phyloP scores from a whole-genome alignment of 345 rosid genomes.

The Eutrema japonicum region DNA sequence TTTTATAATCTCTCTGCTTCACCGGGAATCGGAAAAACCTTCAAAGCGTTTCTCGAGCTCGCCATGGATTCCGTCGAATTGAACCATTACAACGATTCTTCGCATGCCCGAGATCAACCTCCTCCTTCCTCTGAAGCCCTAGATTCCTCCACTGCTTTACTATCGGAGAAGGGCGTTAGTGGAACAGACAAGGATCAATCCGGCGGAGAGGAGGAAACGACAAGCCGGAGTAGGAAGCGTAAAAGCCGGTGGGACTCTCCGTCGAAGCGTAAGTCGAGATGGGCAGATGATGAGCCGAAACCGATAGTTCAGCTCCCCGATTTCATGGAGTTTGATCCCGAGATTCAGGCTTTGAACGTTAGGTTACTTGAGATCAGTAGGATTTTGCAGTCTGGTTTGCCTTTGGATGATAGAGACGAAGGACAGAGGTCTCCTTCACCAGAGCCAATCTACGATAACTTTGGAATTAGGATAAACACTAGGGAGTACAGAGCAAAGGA shows the following conservation, averaged over 20 bases:
- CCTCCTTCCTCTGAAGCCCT: not conserved
- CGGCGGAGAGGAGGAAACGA: conserved; percentile 87
- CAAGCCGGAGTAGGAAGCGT: conserved; percentile 60
- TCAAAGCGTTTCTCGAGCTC: too few relatives aligned
- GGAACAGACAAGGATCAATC: conserved; percentile 66
- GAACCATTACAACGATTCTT: too few relatives aligned
- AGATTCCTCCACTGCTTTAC: conserved; percentile 30
- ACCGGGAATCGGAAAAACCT: too few relatives aligned
- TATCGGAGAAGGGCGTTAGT: conserved; percentile 65
- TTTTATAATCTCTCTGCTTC: too few relatives aligned
- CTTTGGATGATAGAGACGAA: conserved; percentile 79
- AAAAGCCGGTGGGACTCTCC: conserved; percentile 85
- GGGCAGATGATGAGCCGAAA: conserved; percentile 94
- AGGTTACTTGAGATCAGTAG: conserved; percentile 79
- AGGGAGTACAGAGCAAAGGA: conserved; percentile 85
- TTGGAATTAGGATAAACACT: conserved; percentile 83
- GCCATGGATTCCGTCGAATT: too few relatives aligned
- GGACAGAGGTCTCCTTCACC: conserved; percentile 96
- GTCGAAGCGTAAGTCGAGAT: conserved; percentile 80
- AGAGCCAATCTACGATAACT: conserved; percentile 86
- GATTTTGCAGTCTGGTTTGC: conserved; percentile 72
- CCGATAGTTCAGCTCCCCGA: conserved; percentile 82
- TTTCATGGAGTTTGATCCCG: conserved; percentile 91
- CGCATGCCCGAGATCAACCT: too few relatives aligned
- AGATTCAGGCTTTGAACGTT: conserved; percentile 81